Evolutionary conservation across 192 early-diverging fungal genomes (phyloP), one percentile per base, ranked within the genome.

Genomic region (Piromyces finnis): DNA sequence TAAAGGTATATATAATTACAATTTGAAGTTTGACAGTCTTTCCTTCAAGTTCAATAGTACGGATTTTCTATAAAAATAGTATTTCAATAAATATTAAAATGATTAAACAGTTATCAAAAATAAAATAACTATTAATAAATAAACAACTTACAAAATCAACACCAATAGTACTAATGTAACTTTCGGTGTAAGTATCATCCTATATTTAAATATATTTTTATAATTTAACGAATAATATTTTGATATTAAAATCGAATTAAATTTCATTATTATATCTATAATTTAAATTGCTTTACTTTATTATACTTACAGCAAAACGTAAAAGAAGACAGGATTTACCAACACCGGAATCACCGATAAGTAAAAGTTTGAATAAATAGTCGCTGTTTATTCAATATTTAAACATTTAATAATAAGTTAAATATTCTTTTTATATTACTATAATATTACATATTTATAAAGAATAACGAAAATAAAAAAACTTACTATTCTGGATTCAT

Each of bases 21-120:
- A 98, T 97, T 85, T 97, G 96, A 77, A 98, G 89, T 87, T 98
- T 98, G 37, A 98, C 96, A 51, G 95, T 97, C 86, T 98, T 99
- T 79, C 96, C 96, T 85, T 98, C 97, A 78, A 99, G 90, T 84
- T 99, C 97, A 81, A 98, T 98, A 78, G 96, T 98, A 83, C 96
- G 93, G 85, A 98, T 98, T 95, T 97, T 98, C 93, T 95, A 87
- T 77, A 29, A 77, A 30, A 26, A 14, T 51, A 41, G 80, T n/a
- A 78, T 80, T 29, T 16, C n/a, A 32, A 82, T 29, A 16, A 29
- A 26, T 37, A 29, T 3, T 12, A 77, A 16, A n/a, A n/a, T n/a
- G n/a, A n/a, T n/a, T n/a, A n/a, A n/a, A n/a, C n/a, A n/a, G n/a
- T n/a, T n/a, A n/a, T n/a, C n/a, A n/a, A n/a, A n/a, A n/a, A n/a